Percentiles rank a stretch among this genome's conserved stretches.
phyloP scores from a whole-genome alignment of 192 early-diverging fungal genomes.

The Coemansia sp. region DNA sequence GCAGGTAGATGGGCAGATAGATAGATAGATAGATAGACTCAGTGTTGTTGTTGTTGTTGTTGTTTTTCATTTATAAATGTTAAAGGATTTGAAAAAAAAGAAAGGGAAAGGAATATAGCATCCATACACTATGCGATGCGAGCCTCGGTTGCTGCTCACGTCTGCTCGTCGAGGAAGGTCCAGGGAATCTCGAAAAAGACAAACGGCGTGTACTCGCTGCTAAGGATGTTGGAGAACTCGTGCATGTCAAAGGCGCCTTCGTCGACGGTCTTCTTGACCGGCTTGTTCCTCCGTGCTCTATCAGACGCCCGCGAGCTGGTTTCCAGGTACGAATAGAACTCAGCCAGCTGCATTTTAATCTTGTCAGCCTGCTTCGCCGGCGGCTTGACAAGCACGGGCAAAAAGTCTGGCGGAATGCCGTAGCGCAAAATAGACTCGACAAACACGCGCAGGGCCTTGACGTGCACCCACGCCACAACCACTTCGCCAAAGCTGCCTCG shows the following conservation, averaged over 20 bases:
- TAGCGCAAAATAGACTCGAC: slow-evolving; percentile 97
- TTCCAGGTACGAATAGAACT: slow-evolving; percentile 82
- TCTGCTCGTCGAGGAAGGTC: slow-evolving; percentile 19
- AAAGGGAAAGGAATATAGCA: neutral
- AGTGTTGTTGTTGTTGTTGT: too few relatives aligned
- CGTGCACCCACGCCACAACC: slow-evolving; percentile 87
- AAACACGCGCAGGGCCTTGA: slow-evolving; percentile 92
- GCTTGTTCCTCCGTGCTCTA: slow-evolving; percentile 21
- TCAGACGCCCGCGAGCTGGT: slow-evolving; percentile 56
- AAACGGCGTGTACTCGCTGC: slow-evolving; percentile 85
- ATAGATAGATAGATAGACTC: too few relatives aligned
- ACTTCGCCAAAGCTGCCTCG: slow-evolving; percentile 95
- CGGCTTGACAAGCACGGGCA: slow-evolving; percentile 69
- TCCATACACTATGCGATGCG: too few relatives aligned
- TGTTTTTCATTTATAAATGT: neutral
- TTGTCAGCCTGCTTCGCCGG: slow-evolving; percentile 79
- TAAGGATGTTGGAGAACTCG: slow-evolving; percentile 72
- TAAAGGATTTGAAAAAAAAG: neutral
- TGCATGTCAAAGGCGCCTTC: slow-evolving; percentile 73
- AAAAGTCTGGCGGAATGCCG: slow-evolving; percentile 94
- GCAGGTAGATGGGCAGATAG: too few relatives aligned
- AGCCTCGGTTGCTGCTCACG: too few relatives aligned
- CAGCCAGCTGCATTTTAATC: slow-evolving; percentile 69
- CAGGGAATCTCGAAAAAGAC: slow-evolving; percentile 48
- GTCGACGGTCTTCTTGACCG: slow-evolving; percentile 21